Conservation (phyloP, 345 rosid genomes). For the Eucalyptus cladocalyx region DNA sequence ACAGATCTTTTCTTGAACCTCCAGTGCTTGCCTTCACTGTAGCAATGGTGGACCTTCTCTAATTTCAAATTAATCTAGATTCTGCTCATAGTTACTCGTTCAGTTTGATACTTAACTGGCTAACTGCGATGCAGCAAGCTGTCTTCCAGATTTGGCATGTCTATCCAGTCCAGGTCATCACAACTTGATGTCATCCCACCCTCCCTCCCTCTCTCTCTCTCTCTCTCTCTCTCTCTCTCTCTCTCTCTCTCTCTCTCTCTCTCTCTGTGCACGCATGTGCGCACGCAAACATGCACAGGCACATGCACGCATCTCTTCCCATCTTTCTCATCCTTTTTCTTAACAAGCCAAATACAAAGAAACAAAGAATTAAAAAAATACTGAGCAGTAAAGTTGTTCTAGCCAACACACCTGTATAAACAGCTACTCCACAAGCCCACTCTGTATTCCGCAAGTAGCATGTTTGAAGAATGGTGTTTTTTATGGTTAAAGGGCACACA, state of each 20-base stretch:
- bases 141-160: neutral
- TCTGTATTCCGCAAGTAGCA: constrained; percentile 96
- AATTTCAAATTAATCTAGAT: neutral
- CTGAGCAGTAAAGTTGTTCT: neutral
- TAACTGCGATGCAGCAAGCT: neutral
- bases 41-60: neutral
- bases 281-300: neutral
- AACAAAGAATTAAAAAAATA: neutral
- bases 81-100: neutral
- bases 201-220: neutral
- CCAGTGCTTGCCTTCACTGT: neutral
- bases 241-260: neutral
- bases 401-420: constrained; percentile 52
- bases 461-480: constrained; percentile 90
- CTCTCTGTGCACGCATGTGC: too few relatives aligned
- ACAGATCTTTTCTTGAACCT: neutral
- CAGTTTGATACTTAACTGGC: neutral
- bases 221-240: neutral
- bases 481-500: constrained; percentile 83
- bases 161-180: neutral
- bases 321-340: neutral
- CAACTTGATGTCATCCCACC: neutral
- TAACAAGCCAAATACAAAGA: neutral
- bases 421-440: constrained; percentile 99
- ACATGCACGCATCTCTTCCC: neutral